Conservation (phyloP, 2,329 filamentous ascomycete genomes). For the Colletotrichum tanaceti region DNA sequence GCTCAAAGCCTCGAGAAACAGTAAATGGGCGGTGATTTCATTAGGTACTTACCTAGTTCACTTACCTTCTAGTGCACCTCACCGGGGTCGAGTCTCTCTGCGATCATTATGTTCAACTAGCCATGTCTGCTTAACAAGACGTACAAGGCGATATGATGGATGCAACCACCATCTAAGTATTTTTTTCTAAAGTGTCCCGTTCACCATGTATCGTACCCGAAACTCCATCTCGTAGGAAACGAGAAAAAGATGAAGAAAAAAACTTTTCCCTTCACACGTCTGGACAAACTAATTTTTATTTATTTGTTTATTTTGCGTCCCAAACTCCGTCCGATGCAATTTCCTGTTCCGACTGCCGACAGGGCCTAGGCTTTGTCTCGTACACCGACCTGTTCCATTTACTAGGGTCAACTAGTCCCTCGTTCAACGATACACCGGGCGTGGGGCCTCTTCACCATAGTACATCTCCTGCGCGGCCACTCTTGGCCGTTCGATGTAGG, state of each 20-base stretch:
- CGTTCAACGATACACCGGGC: conserved; percentile 52
- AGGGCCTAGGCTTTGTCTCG: not conserved
- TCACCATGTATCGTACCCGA: conserved; percentile 5
- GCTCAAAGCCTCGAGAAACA: not conserved
- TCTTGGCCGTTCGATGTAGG: conserved; percentile 59
- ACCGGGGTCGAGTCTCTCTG: not conserved
- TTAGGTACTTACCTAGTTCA: not conserved
- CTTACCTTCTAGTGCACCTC: not conserved
- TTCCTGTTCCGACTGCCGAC: not conserved
- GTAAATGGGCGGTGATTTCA: not conserved
- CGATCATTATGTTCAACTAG: not conserved
- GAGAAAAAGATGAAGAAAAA: not conserved
- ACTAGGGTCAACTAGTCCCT: not conserved
- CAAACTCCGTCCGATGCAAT: not conserved
- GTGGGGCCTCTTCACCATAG: conserved; percentile 57
- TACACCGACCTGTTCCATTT: not conserved
- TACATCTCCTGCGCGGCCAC: conserved; percentile 57
- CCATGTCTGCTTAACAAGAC: not conserved
- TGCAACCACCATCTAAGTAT: not conserved
- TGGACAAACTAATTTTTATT: not conserved
- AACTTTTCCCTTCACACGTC: not conserved
- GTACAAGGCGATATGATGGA: not conserved
- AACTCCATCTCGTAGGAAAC: conserved; percentile 2
- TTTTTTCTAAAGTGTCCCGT: not conserved
- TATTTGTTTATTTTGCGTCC: not conserved